Conservation (phyloP, 2,329 filamentous ascomycete genomes). For the Colletotrichum agaves region DNA sequence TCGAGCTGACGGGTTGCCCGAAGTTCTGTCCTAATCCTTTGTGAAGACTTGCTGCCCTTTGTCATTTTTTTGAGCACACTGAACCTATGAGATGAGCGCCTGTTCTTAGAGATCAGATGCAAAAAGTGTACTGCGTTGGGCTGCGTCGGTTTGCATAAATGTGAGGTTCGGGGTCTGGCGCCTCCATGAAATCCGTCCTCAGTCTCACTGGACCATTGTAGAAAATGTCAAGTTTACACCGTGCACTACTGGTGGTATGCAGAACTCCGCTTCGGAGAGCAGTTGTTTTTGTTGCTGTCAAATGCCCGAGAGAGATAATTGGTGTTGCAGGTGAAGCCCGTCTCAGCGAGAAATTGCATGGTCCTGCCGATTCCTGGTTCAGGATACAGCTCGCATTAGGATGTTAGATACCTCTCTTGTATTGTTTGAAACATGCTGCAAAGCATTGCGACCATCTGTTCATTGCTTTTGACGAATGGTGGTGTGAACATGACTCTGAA, state of each 20-base stretch:
- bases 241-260: slow-evolving; percentile 61
- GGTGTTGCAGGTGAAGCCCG: slow-evolving; percentile 61
- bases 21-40: not conserved
- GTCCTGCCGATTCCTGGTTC: slow-evolving; percentile 51
- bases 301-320: slow-evolving; percentile 58
- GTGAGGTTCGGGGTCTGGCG: slow-evolving; percentile 26
- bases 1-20: not conserved
- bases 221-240: slow-evolving; percentile 62
- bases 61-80: not conserved
- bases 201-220: slow-evolving; percentile 48
- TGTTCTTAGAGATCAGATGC: slow-evolving; percentile 3
- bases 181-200: slow-evolving; percentile 8
- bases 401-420: slow-evolving; percentile 50
- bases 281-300: slow-evolving; percentile 57
- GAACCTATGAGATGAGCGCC: not conserved
- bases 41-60: not conserved
- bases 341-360: slow-evolving; percentile 52
- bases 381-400: slow-evolving; percentile 57
- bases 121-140: not conserved
- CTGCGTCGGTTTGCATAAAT: not conserved
- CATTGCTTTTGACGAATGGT: slow-evolving; percentile 54
- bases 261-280: no score
- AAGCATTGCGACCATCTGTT: slow-evolving; percentile 50
- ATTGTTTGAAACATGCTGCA: slow-evolving; percentile 42
- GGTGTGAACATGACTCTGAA: no score